Base-by-base conservation (phyloP, 2,329 filamentous ascomycete species). In the Colletotrichum tabaci region DNA sequence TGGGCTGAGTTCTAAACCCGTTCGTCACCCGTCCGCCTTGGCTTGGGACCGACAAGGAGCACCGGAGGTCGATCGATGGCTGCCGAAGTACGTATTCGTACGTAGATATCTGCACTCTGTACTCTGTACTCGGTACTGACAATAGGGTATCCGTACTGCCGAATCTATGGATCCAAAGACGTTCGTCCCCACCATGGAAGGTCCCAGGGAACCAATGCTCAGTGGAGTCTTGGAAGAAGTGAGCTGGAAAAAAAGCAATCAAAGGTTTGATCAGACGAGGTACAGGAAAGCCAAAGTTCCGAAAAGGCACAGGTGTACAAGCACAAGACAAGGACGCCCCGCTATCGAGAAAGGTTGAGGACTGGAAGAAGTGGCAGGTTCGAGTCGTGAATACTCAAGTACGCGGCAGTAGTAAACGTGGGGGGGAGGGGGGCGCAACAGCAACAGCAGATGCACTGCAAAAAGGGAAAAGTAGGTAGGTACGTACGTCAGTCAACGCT, bases 1-100 rank as follows among this genome's bases (percentile, higher is more conserved):
- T 72, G 70, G 66, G 66, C 70, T 71, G 61, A 71, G 61, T 72
- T 55, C 49, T 40, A 6, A 61, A 56, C 23, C 21, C 64, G 53
- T 64, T 60, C 38, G 57, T 67, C 57, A 58, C 57, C 65, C 58
- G 52, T 49, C 70, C 40, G 66, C 40, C 69, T 72, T 71, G 66
- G 70, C 70, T 72, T 10, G 46, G 30, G 53, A 38, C 47, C 56
- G 46, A 64, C 55, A 66, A 61, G 66, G 56, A 60, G 68, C 52
- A 60, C 18, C n/a, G 12, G 8, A 61, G 53, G 52, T 58, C 46
- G 63, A 58, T 46, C 35, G 6, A 53, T 46, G n/a, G 6, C 35
- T 50, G 58, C 58, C 68, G 23, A 66, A 44, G 21, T 47, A 65
- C 35, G 46, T 44, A 56, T 35, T 35, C 30, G n/a, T n/a, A 8